A percentile compares a stretch with the other conserved stretches of the same genome.
Evolutionary conservation across 345 rosid genomes (phyloP).

Genomic region (Erucastrum elatum): DNA sequence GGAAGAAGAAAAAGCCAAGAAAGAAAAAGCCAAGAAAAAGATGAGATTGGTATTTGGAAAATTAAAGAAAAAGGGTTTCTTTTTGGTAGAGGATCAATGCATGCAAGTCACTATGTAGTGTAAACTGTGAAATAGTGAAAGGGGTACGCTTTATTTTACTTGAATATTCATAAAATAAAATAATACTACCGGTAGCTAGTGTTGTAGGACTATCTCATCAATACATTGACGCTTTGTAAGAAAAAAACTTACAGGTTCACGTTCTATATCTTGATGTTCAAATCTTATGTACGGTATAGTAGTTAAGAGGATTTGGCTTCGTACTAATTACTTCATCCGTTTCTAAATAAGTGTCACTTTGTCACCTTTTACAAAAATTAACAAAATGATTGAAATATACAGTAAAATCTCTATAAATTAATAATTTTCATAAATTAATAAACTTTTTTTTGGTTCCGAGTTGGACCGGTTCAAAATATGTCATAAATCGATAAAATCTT

Average conservation of each 20-base stretch:
- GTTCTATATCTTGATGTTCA: neutral
- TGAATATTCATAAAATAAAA: neutral
- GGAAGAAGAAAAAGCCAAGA: constrained; percentile 29
- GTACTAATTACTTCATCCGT: no score
- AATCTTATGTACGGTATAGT: neutral
- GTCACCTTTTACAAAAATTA: no score
- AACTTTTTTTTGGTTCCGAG: no score
- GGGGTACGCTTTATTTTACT: constrained; percentile 22
- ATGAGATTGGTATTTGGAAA: constrained; percentile 26
- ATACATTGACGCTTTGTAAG: neutral
- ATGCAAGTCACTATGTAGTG: constrained; percentile 32
- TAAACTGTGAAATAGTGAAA: constrained; percentile 12
- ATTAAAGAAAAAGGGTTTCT: constrained; percentile 33
- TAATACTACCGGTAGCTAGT: neutral
- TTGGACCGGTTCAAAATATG: no score
- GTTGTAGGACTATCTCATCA: neutral
- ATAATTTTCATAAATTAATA: no score
- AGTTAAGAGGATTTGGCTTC: neutral
- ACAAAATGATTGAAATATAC: no score
- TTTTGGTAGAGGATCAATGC: constrained; percentile 30
- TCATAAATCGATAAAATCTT: no score
- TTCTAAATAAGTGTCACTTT: no score
- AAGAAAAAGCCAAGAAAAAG: constrained; percentile 22
- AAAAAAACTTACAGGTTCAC: neutral
- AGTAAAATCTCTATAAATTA: no score